phyloP scores from a whole-genome alignment of 2,329 filamentous ascomycete genomes.

The Aspergillus ruber region DNA sequence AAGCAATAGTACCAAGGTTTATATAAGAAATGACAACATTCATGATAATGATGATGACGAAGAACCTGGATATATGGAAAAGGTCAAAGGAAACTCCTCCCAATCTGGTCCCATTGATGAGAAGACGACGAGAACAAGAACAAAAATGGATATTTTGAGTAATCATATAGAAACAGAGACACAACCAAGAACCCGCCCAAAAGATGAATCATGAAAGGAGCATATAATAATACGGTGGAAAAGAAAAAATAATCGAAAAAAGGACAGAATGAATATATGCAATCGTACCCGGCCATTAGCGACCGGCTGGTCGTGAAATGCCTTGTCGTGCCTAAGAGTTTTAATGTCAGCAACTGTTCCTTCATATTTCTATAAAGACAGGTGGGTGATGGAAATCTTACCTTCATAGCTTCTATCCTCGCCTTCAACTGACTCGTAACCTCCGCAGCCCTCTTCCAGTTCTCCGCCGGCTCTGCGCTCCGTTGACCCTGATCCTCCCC shows the following conservation, averaged over 20 bases:
- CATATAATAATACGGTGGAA: conserved; percentile 7
- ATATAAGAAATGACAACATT: neutral
- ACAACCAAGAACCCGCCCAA: conserved; percentile 6
- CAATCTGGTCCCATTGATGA: neutral
- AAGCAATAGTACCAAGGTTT: conserved; percentile 1
- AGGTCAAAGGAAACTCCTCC: neutral
- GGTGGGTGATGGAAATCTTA: conserved; percentile 8
- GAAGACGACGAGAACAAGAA: conserved; percentile 1
- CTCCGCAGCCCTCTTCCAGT: conserved; percentile 94
- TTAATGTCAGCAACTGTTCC: neutral
- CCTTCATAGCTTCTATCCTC: conserved; percentile 98
- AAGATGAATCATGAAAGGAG: conserved; percentile 6
- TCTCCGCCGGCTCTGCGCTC: conserved; percentile 62
- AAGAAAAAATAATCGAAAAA: conserved; percentile 5
- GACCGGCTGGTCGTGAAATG: conserved; percentile 28
- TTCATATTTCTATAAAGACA: too few relatives aligned
- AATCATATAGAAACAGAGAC: neutral
- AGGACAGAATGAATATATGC: neutral
- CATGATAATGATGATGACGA: neutral
- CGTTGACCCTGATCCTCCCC: conserved; percentile 26
- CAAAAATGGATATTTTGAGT: neutral
- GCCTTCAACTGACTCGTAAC: conserved; percentile 97
- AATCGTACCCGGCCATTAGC: conserved; percentile 26
- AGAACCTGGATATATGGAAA: conserved; percentile 9
- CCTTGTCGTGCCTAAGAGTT: conserved; percentile 37